Base-by-base conservation (phyloP, 1,284 basidiomycete species). In the Cutaneotrichosporon dermatis region DNA sequence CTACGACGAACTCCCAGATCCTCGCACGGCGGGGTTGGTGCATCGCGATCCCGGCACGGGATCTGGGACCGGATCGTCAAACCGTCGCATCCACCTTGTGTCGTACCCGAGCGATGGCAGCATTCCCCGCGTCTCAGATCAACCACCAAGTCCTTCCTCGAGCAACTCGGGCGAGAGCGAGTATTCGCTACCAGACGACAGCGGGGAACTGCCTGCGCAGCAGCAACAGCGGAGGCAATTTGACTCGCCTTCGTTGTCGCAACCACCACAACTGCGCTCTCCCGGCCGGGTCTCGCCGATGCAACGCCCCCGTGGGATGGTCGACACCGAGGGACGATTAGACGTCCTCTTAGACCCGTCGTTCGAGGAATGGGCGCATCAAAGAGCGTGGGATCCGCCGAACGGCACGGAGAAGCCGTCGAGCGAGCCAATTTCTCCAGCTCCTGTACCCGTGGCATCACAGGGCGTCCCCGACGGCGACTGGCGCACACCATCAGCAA, bases 41-140 rank as follows among this genome's bases (percentile, higher is more conserved):
- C 51, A 35, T 3, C 57, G 35, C 43, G 55, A 51, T 35, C 51
- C 34, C 15, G 37, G 40, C 16, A 39, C 7, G 12, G 39, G 37
- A n/a, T 51, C 53, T 1, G 54, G 53, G 4, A 41, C 59, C 2
- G 62, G 62, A 0, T 56, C 53, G 7, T 58, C 51, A 8, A 63
- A 63, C 16, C 62, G 62, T n/a, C 58, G 42, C 42, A 63, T 63
- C 49, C 62, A 63, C 35, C 49, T 63, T 36, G 53, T 63, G 16
- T 60, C 55, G 37, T 60, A 63, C 42, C 48, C 59, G 9, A 59
- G 54, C 51, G 61, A 62, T 34, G 50, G 58, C 2, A 52, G 54
- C 48, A 34, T 57, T 52, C 9, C 36, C 9, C 33, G 36, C 46
- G 43, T 34, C 6, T 13, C 25, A 11, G n/a, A n/a, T 48, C 45